phyloP scores from a whole-genome alignment of 2,329 filamentous ascomycete genomes.

The Cercospora beticola region DNA sequence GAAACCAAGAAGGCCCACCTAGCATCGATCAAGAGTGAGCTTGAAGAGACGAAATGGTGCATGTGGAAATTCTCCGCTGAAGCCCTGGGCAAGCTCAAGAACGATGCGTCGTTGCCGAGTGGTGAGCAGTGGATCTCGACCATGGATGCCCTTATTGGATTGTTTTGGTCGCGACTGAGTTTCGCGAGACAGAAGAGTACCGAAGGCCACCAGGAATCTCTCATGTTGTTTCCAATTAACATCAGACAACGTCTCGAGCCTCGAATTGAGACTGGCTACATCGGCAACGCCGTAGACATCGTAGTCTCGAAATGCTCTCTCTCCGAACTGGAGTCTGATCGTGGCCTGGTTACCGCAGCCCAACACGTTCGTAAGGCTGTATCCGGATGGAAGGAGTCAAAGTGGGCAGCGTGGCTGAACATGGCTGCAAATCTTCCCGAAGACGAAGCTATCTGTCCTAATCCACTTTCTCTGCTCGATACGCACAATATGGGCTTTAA shows the following conservation, averaged over 20 bases:
- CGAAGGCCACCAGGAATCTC: conserved; percentile 12
- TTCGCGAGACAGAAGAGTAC: conserved; percentile 14
- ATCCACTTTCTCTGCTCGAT: conserved; percentile 18
- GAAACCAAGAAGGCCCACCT: conserved; percentile 12
- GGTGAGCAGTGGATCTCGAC: conserved; percentile 24
- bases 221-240: conserved; percentile 22
- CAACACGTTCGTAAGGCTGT: conserved; percentile 18
- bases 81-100: conserved; percentile 20
- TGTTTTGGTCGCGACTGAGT: conserved; percentile 24
- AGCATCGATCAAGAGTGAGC: background rate
- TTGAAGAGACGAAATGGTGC: conserved; percentile 14
- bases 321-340: conserved; percentile 8
- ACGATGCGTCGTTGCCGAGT: conserved; percentile 13
- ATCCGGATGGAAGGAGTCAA: conserved; percentile 14
- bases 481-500: conserved; percentile 23
- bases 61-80: conserved; percentile 22
- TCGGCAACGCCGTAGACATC: conserved; percentile 24
- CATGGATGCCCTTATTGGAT: conserved; percentile 22
- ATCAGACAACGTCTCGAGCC: conserved; percentile 19
- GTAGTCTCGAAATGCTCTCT: conserved; percentile 7
- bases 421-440: conserved; percentile 18
- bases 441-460: conserved; percentile 21
- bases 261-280: conserved; percentile 14
- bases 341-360: conserved; percentile 17
- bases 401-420: conserved; percentile 19